phyloP scores from a whole-genome alignment of 1,284 basidiomycete genomes.

The Tranzscheliella williamsii region DNA sequence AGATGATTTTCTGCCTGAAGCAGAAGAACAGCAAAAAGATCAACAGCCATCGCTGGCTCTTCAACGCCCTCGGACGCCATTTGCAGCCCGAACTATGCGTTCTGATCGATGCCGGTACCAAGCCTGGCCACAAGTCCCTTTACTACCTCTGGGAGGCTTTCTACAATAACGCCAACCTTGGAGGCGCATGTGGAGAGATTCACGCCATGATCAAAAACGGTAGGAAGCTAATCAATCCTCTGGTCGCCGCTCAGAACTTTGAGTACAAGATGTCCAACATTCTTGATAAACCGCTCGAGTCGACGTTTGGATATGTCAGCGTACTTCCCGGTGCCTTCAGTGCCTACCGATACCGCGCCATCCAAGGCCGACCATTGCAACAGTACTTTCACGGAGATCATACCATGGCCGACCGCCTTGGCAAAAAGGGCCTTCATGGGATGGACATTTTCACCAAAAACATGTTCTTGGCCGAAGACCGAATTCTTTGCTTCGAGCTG shows the following conservation, averaged over 20 bases:
- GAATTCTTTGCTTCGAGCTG: constrained; percentile 92
- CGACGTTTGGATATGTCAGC: constrained; percentile 85
- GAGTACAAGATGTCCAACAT: constrained; percentile 91
- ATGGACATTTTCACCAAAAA: constrained; percentile 92
- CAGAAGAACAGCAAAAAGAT: constrained; percentile 84
- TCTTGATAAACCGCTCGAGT: constrained; percentile 84
- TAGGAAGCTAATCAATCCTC: constrained; percentile 58
- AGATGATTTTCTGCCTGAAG: constrained; percentile 92
- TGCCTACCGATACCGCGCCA: constrained; percentile 87
- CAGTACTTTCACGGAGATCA: constrained; percentile 99
- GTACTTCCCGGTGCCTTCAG: constrained; percentile 96
- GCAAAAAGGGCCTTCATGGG: constrained; percentile 89
- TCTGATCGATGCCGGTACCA: constrained; percentile 59
- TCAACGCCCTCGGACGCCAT: constrained; percentile 89
- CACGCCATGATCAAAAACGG: constrained; percentile 59
- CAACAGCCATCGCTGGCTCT: constrained; percentile 79
- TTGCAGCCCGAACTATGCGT: constrained; percentile 58
- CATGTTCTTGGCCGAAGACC: constrained; percentile 68
- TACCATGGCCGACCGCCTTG: constrained; percentile 76
- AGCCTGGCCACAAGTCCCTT: constrained; percentile 56
- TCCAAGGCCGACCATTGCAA: constrained; percentile 86
- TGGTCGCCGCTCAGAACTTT: constrained; percentile 81
- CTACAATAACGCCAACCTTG: constrained; percentile 58
- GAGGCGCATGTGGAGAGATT: constrained; percentile 60
- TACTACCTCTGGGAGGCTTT: constrained; percentile 61